Conservation (phyloP, 2,329 filamentous ascomycete species). For the Pseudogymnoascus sp. region DNA sequence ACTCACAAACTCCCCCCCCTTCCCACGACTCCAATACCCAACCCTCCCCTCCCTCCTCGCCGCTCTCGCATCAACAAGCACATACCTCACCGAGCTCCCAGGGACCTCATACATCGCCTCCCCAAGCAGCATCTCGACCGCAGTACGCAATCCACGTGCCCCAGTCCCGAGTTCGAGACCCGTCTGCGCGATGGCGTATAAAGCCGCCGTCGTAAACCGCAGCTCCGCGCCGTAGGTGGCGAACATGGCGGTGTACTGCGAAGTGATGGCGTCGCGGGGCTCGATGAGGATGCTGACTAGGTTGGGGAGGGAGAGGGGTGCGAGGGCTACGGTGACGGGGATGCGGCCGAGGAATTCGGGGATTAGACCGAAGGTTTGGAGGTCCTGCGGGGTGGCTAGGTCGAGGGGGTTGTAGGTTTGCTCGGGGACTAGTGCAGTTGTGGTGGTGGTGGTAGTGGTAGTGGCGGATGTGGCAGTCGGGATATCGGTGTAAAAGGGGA, state of each 20-base stretch:
- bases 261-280: constrained; percentile 77
- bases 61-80: constrained; percentile 59
- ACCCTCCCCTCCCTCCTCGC: constrained; percentile 52
- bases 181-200: constrained; percentile 67
- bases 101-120: constrained; percentile 79
- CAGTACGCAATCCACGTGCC: constrained; percentile 67
- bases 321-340: constrained; percentile 79
- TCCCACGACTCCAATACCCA: constrained; percentile 60
- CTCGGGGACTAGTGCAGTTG: neutral
- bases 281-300: constrained; percentile 87
- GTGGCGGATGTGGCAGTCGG: neutral
- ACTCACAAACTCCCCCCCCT: constrained; percentile 60
- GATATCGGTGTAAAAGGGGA: constrained; percentile 42
- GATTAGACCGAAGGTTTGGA: constrained; percentile 84
- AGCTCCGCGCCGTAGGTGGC: constrained; percentile 64
- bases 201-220: constrained; percentile 70
- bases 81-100: constrained; percentile 51
- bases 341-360: constrained; percentile 94
- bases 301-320: constrained; percentile 57
- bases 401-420: constrained; percentile 45
- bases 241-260: constrained; percentile 85
- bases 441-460: neutral
- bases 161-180: constrained; percentile 65
- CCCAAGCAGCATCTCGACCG: constrained; percentile 69
- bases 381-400: constrained; percentile 63